Conservation (phyloP, 495 filamentous ascomycete species). For the Lasiosphaeris hirsuta region DNA sequence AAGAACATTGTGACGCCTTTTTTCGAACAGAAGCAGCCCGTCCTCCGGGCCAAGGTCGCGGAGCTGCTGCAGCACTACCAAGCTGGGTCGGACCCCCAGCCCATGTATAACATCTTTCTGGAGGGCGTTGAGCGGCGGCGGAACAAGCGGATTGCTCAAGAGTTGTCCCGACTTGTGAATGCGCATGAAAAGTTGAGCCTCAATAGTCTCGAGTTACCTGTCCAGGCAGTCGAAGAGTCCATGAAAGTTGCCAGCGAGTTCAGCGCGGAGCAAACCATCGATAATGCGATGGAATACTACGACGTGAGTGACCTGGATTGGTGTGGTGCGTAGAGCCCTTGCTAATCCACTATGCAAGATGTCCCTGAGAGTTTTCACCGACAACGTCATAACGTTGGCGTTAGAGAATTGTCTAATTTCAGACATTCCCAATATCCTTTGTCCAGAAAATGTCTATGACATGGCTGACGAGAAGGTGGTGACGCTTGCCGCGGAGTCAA, state of each 20-base stretch:
- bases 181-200: no score
- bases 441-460: constrained; percentile 10
- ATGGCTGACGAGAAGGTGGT: constrained; percentile 19
- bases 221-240: no score
- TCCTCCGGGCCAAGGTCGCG: constrained; percentile 31
- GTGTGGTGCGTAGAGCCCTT: constrained; percentile 34
- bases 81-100: no score
- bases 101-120: background rate
- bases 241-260: no score
- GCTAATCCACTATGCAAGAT: constrained; percentile 37
- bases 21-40: constrained; percentile 30
- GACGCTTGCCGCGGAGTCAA: constrained; percentile 22
- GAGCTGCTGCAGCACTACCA: constrained; percentile 43
- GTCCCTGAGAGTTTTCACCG: constrained; percentile 20
- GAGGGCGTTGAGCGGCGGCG: background rate
- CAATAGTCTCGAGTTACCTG: no score
- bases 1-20: constrained; percentile 33
- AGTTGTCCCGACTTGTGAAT: no score
- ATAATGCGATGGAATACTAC: background rate
- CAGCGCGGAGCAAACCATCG: no score
- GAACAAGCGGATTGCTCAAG: background rate
- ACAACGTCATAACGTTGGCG: constrained; percentile 28
- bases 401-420: constrained; percentile 32
- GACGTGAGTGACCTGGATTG: constrained; percentile 8
- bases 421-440: constrained; percentile 23